Evolutionary conservation across 345 rosid genomes (phyloP), one percentile per base, ranked within the genome.

Genomic region (Theobroma cacao): DNA sequence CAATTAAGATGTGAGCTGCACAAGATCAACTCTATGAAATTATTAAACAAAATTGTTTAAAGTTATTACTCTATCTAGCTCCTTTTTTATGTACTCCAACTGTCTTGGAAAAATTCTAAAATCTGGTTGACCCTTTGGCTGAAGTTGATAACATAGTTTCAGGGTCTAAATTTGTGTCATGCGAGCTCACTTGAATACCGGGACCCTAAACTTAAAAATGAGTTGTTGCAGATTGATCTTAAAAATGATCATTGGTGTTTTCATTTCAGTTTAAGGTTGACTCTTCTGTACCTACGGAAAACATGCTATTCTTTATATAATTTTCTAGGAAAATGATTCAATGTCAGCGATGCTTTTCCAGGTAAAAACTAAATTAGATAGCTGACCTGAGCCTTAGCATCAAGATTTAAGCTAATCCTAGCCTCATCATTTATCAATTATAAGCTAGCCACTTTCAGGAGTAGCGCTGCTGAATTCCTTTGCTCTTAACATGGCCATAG

Each of bases 181-280:
- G 66, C 4, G 31, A 15, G 40, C 40, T 62, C 40, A 62, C 20
- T 31, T 15, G 7, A 30, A 28, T 30, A 62, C 15, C 5, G 9
- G 31, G 41, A 62, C 31, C 31, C 67, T n/a, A 22, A 30, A 31
- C 4, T 15, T 31, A 17, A 31, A 31, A 28, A 31, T 30, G 67
- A 62, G 41, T 15, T 62, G 41, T 62, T 62, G n/a, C 67, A 31
- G 67, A 62, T 62, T 61, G 6, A 30, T 61, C 66, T 61, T 14
- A 61, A 9, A 28, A 61, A 5, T 14, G n/a, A 6, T 56, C 1
- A 18, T 33, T 62, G 22, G 6, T 31, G 41, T 8, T 63, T 1
- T 34, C 7, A 43, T 33, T 63, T 63, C 68, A 34, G 34, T 40
- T 66, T 66, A 40, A 66, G 17, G 71, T 66, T 66, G 71, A 66